These are phyloP conservation scores for Aspergillus sp. DNA, from an alignment of 2,329 filamentous ascomycete species.

Conservation along the genomic window DNA sequence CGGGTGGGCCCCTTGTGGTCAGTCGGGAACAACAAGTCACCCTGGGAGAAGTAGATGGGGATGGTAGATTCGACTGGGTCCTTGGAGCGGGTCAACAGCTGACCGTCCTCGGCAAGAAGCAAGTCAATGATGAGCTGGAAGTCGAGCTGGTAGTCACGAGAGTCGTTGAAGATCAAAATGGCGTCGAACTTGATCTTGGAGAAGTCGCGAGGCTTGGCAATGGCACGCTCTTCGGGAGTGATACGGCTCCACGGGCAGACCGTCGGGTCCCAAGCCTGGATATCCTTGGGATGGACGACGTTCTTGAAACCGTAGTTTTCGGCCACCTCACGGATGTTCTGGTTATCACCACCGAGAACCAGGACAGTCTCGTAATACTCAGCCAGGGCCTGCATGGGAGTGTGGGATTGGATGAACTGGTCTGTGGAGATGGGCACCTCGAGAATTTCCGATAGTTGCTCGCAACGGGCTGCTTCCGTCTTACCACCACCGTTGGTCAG, in stretches of 20 bases:
- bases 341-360: slow-evolving; percentile 67
- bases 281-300: slow-evolving; percentile 65
- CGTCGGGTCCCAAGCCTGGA: slow-evolving; percentile 59
- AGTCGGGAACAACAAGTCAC: slow-evolving; percentile 56
- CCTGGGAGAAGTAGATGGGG: slow-evolving; percentile 65
- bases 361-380: slow-evolving; percentile 72
- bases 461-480: slow-evolving; percentile 55
- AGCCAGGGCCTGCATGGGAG: slow-evolving; percentile 64
- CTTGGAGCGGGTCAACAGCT: slow-evolving; percentile 55
- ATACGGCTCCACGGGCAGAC: slow-evolving; percentile 63
- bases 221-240: slow-evolving; percentile 57
- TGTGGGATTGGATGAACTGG: slow-evolving; percentile 71
- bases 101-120: slow-evolving; percentile 59
- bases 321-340: slow-evolving; percentile 64
- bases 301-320: slow-evolving; percentile 67
- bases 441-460: slow-evolving; percentile 61
- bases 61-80: slow-evolving; percentile 59
- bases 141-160: slow-evolving; percentile 65
- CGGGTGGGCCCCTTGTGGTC: slow-evolving; percentile 56
- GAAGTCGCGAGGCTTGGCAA: slow-evolving; percentile 64
- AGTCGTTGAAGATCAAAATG: slow-evolving; percentile 67
- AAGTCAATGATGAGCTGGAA: slow-evolving; percentile 71
- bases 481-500: slow-evolving; percentile 68
- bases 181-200: slow-evolving; percentile 63
- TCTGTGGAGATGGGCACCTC: slow-evolving; percentile 57